Evolutionary conservation across 148 eudicot genomes (phyloP).

Genomic region (Oxyria digyna): DNA sequence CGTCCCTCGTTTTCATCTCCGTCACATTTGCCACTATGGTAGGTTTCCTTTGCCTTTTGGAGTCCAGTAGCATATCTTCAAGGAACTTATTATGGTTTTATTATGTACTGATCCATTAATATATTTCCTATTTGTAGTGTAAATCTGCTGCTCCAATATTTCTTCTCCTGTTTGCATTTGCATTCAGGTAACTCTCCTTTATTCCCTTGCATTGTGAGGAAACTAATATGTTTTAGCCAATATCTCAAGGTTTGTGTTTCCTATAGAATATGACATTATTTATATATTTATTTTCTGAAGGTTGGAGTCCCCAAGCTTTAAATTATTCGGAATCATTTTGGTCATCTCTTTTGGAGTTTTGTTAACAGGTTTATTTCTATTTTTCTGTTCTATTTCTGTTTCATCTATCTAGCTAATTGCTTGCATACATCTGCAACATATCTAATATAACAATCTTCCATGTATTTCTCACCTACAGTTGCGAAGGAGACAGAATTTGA

Average conservation of each 20-base stretch:
- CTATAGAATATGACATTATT: background rate
- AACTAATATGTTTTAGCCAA: background rate
- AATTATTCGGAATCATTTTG: slow-evolving; percentile 78
- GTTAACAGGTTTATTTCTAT: slow-evolving; percentile 53
- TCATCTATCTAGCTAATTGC: background rate
- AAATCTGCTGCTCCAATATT: slow-evolving; percentile 96
- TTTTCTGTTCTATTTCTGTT: background rate
- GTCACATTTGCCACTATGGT: slow-evolving; percentile 99
- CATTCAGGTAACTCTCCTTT: slow-evolving; percentile 56
- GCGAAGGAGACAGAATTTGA: slow-evolving; percentile 95
- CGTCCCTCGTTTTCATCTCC: slow-evolving; percentile 93
- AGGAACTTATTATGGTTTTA: background rate
- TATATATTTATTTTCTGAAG: slow-evolving; percentile 20
- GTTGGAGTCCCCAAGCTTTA: slow-evolving; percentile 90
- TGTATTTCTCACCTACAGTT: slow-evolving; percentile 30
- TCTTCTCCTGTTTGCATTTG: slow-evolving; percentile 95
- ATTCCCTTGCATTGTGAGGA: background rate
- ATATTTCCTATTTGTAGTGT: slow-evolving; percentile 52
- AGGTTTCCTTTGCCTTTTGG: slow-evolving; percentile 18
- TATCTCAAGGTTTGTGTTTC: background rate
- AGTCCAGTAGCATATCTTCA: background rate
- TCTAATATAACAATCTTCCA: background rate
- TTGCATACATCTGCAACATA: background rate
- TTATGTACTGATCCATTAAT: background rate
- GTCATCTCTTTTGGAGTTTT: slow-evolving; percentile 73